phyloP scores from a whole-genome alignment of 805 yeast genomes.

The Wickerhamomyces pijperi region DNA sequence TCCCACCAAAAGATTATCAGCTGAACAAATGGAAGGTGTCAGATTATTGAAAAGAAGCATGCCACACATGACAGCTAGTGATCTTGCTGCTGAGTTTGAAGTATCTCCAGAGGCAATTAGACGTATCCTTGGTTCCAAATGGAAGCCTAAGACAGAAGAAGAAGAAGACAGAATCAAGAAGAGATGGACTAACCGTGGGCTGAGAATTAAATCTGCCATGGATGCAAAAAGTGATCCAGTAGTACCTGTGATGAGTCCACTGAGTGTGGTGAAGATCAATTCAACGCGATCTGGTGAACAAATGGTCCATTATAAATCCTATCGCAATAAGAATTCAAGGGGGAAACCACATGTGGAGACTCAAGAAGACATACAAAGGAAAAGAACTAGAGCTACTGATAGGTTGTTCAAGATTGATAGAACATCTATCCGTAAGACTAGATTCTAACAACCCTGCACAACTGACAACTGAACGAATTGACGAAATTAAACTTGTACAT shows the following conservation, averaged over 20 bases:
- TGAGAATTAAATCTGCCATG: constrained; percentile 18
- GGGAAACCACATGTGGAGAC: too few relatives aligned
- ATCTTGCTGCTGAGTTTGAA: constrained; percentile 51
- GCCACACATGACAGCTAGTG: constrained; percentile 52
- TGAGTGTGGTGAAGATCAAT: too few relatives aligned
- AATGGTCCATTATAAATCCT: too few relatives aligned
- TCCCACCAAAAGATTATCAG: constrained; percentile 55
- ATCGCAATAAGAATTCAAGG: too few relatives aligned
- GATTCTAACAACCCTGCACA: constrained; percentile 4
- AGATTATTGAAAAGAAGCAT: constrained; percentile 38
- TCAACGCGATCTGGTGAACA: too few relatives aligned
- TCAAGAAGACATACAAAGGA: not conserved
- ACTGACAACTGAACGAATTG: too few relatives aligned
- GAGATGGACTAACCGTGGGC: constrained; percentile 46
- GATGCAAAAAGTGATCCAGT: too few relatives aligned
- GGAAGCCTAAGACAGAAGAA: constrained; percentile 50
- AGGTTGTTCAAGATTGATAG: constrained; percentile 7
- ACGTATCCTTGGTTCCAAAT: constrained; percentile 64
- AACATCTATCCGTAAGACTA: constrained; percentile 5
- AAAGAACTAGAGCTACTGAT: constrained; percentile 5
- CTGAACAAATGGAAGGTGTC: constrained; percentile 60
- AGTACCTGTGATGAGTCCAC: too few relatives aligned
- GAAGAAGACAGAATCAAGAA: constrained; percentile 34
- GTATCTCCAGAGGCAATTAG: constrained; percentile 78
- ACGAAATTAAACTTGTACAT: too few relatives aligned